Evolutionary conservation across 345 rosid genomes (phyloP), one percentile per base, ranked within the genome.

Genomic region (Carallia pectinifolia): DNA sequence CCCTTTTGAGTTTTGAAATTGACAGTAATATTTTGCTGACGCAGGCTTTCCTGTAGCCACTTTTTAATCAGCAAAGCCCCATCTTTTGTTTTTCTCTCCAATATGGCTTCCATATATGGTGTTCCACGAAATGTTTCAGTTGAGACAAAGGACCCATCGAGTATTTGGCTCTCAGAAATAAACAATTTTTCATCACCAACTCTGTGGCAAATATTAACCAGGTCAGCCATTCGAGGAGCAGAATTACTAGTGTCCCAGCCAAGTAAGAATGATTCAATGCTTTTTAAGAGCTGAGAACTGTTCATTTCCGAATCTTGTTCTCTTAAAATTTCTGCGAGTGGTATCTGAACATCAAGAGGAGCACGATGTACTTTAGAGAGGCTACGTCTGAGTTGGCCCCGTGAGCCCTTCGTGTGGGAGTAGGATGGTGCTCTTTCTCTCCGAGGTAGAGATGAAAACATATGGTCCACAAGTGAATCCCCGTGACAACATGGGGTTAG

Each of bases 401-500:
- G 88, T 9, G 90, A 85, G 71, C 82, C 82, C 77, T 74, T 86
- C 31, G 56, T 29, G 38, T 66, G 79, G 37, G 75, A 64, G 69
- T 78, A 75, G 13, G 74, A 67, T 31, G 78, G 65, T 62, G 83
- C 75, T 74, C 95, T 80, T 71, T 85, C 85, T 76, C 87, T 87
- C 50, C 89, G 89, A 58, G 96, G 88, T 85, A 90, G 86, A 69
- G 91, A 80, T 66, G 93, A 87, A 82, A 88, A 82, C 54, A 95
- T 90, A 64, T 92, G 85, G 76, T 95, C 97, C 39, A 91, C 80
- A 73, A 95, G 91, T 2, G 99, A 90, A 77, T 95, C 97, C 53
- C 97, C 88, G 15, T 95, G 99, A 79, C 88, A 82, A 69, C 97
- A 90, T 33, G 98, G 93, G 79, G 98, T 91, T 65, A 91, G 87